Evolutionary conservation across 306 rosid species (phyloP), one percentile per base, ranked within the genome.

Genomic region (Lagenaria siceraria): DNA sequence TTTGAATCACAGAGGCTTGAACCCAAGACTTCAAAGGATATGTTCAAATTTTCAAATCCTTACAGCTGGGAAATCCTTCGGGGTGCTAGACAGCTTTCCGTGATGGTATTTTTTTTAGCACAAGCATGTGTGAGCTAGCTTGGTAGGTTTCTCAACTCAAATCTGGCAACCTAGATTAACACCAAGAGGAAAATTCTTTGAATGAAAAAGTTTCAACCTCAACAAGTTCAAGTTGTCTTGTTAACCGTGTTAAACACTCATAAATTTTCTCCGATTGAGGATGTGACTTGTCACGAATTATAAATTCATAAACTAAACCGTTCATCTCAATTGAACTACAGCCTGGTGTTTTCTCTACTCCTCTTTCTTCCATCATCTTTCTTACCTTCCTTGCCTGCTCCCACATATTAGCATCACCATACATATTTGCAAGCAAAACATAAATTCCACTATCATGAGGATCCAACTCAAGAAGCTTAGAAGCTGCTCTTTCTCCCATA

Each of bases 321-420:
- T 89, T 88, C 87, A 92, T 70, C 84, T 95, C 97, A 77, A 94
- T 89, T 81, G 86, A 84, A 79, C 98, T 94, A 77, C 97, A 94
- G 52, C 97, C 98, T 2, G 98, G 98, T 21, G 79, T 88, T 89
- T 94, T 94, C 93, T 89, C 89, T 59, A 92, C 90, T 83, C 97
- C 95, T 77, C 81, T 89, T 18, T 86, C 83, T 81, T 82, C 84
- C 90, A 92, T 90, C 82, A 81, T 40, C 52, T 82, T 79, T 81
- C 95, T 81, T 21, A 88, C 78, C 71, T 78, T 55, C 35, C 82
- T 88, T 80, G 88, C 78, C 61, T 74, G 84, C 74, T 89, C 95
- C 91, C 91, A 87, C 81, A 80, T 87, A 65, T 82, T 87, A 55
- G 88, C 92, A 78, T 90, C 95, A 33, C 88, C 79, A 78, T 90